Evolutionary conservation across 2,329 filamentous ascomycete genomes (phyloP).

Genomic region (Talaromyces sp.): DNA sequence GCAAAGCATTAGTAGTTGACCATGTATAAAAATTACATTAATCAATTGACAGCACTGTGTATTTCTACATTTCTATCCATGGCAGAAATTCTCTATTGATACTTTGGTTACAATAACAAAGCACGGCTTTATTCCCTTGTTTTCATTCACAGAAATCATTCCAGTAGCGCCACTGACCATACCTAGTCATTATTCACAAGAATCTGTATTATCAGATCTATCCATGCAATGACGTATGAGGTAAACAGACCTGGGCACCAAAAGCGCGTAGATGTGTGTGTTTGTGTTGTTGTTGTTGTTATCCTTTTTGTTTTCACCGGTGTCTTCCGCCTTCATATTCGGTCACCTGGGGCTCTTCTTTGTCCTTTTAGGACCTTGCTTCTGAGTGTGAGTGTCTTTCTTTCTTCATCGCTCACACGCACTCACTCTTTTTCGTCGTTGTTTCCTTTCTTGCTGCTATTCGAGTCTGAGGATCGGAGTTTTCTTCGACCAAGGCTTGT

Average conservation of each 20-base stretch:
- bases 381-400: neutral
- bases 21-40: too few species aligned
- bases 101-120: neutral
- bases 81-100: neutral
- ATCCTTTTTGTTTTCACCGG: neutral
- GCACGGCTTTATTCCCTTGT: neutral
- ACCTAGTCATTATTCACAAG: neutral
- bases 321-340: neutral
- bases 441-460: neutral
- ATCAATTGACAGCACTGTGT: neutral
- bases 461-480: neutral
- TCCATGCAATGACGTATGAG: neutral
- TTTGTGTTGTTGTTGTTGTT: neutral
- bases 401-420: neutral
- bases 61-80: neutral
- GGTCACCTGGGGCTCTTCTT: neutral
- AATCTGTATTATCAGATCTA: neutral
- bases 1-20: too few species aligned
- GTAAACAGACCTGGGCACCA: neutral
- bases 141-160: neutral
- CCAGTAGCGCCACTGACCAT: neutral
- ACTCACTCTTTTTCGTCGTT: neutral
- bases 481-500: neutral
- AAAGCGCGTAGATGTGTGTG: neutral
- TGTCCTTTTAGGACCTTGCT: neutral